phyloP scores from a whole-genome alignment of 2,329 filamentous ascomycete species.

The Phaeoacremonium minimum region DNA sequence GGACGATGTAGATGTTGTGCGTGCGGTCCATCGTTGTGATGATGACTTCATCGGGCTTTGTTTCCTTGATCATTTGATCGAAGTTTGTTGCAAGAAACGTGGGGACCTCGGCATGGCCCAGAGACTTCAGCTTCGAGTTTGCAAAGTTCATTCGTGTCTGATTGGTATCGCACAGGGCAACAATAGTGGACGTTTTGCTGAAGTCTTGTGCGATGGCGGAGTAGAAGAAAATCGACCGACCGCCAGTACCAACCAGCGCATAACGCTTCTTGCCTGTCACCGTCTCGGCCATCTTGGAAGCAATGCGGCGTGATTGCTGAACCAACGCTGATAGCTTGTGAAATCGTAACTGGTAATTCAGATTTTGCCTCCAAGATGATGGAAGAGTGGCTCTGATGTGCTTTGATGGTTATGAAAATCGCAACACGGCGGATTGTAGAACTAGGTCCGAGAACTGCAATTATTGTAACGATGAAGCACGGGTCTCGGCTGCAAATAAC shows the following conservation, averaged over 20 bases:
- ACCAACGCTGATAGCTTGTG: too few relatives aligned
- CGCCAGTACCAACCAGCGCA: slow-evolving; percentile 55
- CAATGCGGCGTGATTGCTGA: too few relatives aligned
- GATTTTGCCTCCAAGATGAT: too few relatives aligned
- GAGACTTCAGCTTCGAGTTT: slow-evolving; percentile 38
- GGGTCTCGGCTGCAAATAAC: too few relatives aligned
- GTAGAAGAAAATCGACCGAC: slow-evolving; percentile 58
- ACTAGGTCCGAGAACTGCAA: too few relatives aligned
- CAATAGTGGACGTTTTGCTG: slow-evolving; percentile 42
- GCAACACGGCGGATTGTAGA: too few relatives aligned
- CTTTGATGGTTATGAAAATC: too few relatives aligned
- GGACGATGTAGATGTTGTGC: slow-evolving; percentile 56
- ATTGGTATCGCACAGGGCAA: slow-evolving; percentile 57
- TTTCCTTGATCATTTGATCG: slow-evolving; percentile 52
- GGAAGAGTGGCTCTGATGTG: too few relatives aligned
- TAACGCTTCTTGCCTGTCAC: slow-evolving; percentile 41
- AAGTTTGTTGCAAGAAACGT: slow-evolving; percentile 52
- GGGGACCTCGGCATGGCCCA: slow-evolving; percentile 44
- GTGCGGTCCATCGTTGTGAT: slow-evolving; percentile 60
- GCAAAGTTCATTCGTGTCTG: slow-evolving; percentile 55
- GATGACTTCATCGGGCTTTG: slow-evolving; percentile 56
- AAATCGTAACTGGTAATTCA: too few relatives aligned
- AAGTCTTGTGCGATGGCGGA: slow-evolving; percentile 51
- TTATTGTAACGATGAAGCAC: too few relatives aligned
- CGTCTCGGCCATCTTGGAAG: too few relatives aligned